Conservation (phyloP, 768 basidiomycete genomes). For the Agaricus subrufescens region DNA sequence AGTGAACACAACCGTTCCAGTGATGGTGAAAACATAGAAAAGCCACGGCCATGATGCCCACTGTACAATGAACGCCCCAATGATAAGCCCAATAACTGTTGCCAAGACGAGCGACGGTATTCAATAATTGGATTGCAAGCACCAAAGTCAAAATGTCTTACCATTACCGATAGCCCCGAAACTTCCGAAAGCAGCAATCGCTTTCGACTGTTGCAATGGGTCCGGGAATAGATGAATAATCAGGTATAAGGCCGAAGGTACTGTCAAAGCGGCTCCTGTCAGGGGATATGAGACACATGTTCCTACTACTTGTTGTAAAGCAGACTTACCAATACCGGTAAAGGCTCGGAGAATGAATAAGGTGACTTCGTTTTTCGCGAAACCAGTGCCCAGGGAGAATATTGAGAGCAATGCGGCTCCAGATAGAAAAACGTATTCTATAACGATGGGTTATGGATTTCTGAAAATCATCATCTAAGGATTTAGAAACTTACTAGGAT, state of each 20-base stretch:
- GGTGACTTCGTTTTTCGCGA: conserved; percentile 33
- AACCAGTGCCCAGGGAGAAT: conserved; percentile 38
- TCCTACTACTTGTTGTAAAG: background rate
- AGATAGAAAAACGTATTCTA: background rate
- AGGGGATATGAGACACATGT: background rate
- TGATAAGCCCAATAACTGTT: conserved; percentile 30
- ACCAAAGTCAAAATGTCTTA: conserved; percentile 5
- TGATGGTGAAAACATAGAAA: conserved; percentile 30
- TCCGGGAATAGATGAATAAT: conserved; percentile 44
- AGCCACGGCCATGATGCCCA: conserved; percentile 40
- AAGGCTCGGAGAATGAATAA: conserved; percentile 45
- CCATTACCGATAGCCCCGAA: conserved; percentile 41
- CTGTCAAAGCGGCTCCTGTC: conserved; percentile 37
- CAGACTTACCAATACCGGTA: conserved; percentile 33
- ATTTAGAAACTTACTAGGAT: background rate
- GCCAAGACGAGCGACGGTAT: background rate
- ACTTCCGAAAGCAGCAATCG: conserved; percentile 39
- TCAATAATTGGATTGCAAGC: background rate
- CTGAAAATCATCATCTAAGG: background rate
- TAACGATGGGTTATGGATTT: background rate
- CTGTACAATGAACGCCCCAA: conserved; percentile 35
- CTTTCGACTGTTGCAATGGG: conserved; percentile 36
- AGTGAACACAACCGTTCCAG: background rate
- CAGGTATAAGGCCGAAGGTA: conserved; percentile 41
- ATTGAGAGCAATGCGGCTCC: conserved; percentile 25